phyloP scores from a whole-genome alignment of 805 yeast genomes.

The Komagataella ulmi region DNA sequence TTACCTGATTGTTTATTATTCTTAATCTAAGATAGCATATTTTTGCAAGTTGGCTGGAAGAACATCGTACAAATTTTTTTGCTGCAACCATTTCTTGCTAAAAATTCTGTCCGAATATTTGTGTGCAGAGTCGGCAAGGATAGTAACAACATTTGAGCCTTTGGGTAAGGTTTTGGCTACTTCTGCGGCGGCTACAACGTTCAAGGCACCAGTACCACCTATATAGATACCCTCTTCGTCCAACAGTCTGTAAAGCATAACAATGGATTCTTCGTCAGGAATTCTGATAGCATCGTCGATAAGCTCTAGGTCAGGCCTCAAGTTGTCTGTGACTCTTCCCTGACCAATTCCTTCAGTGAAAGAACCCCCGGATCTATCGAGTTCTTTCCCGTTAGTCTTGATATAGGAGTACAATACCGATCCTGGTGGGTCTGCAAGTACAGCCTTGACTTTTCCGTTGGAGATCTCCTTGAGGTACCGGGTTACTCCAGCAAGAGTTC shows the following conservation, averaged over 20 bases:
- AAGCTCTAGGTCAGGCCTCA: constrained; percentile 55
- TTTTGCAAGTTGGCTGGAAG: constrained; percentile 62
- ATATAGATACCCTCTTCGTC: constrained; percentile 85
- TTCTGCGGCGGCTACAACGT: constrained; percentile 78
- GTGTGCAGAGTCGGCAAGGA: constrained; percentile 86
- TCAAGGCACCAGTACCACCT: constrained; percentile 86
- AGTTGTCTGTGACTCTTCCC: constrained; percentile 80
- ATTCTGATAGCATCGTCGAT: constrained; percentile 74
- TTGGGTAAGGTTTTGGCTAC: constrained; percentile 70
- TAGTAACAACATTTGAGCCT: constrained; percentile 70
- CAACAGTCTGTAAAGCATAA: constrained; percentile 69
- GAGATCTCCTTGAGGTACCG: constrained; percentile 63
- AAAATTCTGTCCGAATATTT: constrained; percentile 77
- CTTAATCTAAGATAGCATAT: constrained; percentile 39
- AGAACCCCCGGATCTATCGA: constrained; percentile 68
- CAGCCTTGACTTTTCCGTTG: constrained; percentile 45
- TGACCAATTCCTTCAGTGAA: constrained; percentile 97
- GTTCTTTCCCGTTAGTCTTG: constrained; percentile 50
- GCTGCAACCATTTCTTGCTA: constrained; percentile 62
- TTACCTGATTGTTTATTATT: not conserved
- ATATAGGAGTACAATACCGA: constrained; percentile 73
- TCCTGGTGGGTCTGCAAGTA: constrained; percentile 91
- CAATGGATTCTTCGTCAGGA: constrained; percentile 69
- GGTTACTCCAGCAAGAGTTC: constrained; percentile 80
- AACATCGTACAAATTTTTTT: constrained; percentile 48